Conservation (phyloP, 768 basidiomycete species). For the Kwoniella mangroviensis region DNA sequence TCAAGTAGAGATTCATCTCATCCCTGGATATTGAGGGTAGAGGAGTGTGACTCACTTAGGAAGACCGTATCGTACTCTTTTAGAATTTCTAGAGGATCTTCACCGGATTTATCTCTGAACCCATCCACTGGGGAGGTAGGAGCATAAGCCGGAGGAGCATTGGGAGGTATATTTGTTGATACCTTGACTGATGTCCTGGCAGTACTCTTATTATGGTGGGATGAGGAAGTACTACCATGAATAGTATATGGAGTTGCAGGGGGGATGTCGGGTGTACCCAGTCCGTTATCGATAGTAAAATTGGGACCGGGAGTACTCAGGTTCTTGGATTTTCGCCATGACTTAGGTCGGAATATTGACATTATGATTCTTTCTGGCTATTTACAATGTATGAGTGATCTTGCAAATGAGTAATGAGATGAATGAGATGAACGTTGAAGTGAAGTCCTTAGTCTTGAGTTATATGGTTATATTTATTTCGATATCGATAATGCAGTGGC, state of each 20-base stretch:
- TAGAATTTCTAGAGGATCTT: slow-evolving; percentile 44
- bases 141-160: background rate
- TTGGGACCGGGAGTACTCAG: background rate
- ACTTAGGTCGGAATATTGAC: background rate
- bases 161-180: background rate
- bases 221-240: too few species aligned
- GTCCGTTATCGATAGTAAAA: background rate
- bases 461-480: background rate
- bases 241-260: too few species aligned
- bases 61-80: slow-evolving; percentile 47
- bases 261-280: too few species aligned
- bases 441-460: too few species aligned
- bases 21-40: background rate
- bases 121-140: slow-evolving; percentile 7
- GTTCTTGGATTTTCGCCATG: background rate
- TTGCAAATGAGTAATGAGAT: too few species aligned
- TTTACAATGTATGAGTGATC: too few species aligned
- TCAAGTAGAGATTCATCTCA: too few species aligned
- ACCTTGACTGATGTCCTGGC: too few species aligned
- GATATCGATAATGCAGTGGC: background rate
- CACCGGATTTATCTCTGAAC: slow-evolving; percentile 18
- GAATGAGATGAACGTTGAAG: too few species aligned
- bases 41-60: background rate
- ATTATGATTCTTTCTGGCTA: background rate
- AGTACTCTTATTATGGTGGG: too few species aligned